Base-by-base conservation (phyloP, 179 eudicot genomes). In the Vitellaria paradoxa region DNA sequence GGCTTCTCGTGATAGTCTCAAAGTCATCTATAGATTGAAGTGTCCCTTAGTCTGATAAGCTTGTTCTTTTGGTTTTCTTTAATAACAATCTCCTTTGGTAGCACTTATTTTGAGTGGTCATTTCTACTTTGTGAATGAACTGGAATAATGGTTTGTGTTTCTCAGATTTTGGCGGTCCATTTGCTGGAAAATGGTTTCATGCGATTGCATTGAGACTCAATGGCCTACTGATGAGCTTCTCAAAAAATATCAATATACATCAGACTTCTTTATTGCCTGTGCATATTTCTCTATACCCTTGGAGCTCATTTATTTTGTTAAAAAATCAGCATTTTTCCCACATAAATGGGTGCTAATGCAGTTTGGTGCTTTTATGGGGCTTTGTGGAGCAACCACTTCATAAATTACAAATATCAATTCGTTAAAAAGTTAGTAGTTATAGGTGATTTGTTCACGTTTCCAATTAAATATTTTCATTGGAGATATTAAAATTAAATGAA, bases 201-300 rank as follows among this genome's bases (percentile, higher is more conserved):
- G 86, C 69, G 76, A 80, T 50, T 86, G 83, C 65, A 73, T 75
- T 65, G 90, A 83, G 72, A 75, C 81, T 53, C 90, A 78, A 64
- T 86, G 88, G 92, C 86, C 86, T 49, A 79, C 81, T 63, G 90
- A 87, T 83, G 88, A 84, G 15, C 78, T 81, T 23, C 82, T 88
- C 53, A 76, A 87, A 77, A 86, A 78, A 75, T 82, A 84, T 78
- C 93, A 88, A 79, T 79, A 76, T 59, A 74, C 83, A 68, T 86
- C 84, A 3, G 93, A 90, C 76, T 85, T 82, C 78, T 74, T 89
- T 66, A 86, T 92, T 61, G 93, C 95, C 57, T 30, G 91, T 62
- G 97, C 97, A 11, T 92, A 92, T 75, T 92, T 92, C 80, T 81
- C 85, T 49, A 83, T 89, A 74, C 91, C 91, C 40, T 65, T 91